Conservation (phyloP, 352 stramenopile species). For the Pythium diclinum region DNA sequence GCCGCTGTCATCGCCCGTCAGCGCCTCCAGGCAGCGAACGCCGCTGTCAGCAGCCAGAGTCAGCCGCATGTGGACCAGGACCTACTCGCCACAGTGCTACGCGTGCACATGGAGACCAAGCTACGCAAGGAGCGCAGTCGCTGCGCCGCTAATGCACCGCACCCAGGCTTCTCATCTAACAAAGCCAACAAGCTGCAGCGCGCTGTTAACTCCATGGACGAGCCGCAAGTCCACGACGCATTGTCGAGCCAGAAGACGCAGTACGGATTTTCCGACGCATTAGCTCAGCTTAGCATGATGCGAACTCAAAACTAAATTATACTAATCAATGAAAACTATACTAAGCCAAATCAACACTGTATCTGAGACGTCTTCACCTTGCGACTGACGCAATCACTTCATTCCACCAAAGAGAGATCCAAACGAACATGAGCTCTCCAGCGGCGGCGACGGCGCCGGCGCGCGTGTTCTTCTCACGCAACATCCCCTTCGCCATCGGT, state of each 20-base stretch:
- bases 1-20: not conserved
- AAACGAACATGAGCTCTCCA: conserved; percentile 53
- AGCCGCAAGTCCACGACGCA: conserved; percentile 29
- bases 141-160: not conserved
- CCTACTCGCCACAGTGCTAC: conserved; percentile 39
- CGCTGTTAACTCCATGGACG: conserved; percentile 32
- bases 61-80: conserved; percentile 34
- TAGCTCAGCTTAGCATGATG: conserved; percentile 28
- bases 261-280: conserved; percentile 38
- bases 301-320: conserved; percentile 22
- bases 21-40: not conserved
- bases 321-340: conserved; percentile 11
- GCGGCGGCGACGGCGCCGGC: conserved; percentile 46
- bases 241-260: conserved; percentile 28
- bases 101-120: conserved; percentile 34
- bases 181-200: conserved; percentile 24
- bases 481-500: conserved; percentile 69
- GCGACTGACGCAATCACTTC: conserved; percentile 27
- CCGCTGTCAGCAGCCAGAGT: not conserved
- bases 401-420: conserved; percentile 12
- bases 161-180: conserved; percentile 7
- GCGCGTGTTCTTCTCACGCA: conserved; percentile 72
- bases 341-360: conserved; percentile 29
- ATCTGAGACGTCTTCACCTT: not conserved
- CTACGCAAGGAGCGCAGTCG: conserved; percentile 26